Conservation (phyloP, 148 eudicot genomes). For the Persicaria tinctoria region DNA sequence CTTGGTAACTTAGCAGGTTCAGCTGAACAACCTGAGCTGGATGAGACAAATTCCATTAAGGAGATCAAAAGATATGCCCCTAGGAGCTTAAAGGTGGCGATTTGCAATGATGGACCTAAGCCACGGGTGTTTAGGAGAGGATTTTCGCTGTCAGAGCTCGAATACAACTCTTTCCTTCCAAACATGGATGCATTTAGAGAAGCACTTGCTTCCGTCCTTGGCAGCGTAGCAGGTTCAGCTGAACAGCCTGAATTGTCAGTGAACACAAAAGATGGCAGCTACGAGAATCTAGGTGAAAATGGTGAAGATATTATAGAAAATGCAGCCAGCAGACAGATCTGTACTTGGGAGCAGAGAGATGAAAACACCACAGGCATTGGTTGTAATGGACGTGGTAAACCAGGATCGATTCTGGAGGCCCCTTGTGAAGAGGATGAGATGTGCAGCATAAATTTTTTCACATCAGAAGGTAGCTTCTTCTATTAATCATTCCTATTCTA, state of each 20-base stretch:
- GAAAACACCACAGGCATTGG: not conserved
- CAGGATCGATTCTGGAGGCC: not conserved
- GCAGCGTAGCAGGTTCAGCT: no score
- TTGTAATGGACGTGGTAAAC: not conserved
- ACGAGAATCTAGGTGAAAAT: not conserved
- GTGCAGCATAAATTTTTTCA: not conserved
- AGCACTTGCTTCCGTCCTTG: not conserved
- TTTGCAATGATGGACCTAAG: not conserved
- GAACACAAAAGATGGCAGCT: not conserved
- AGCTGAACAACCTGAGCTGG: no score
- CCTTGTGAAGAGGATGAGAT: not conserved
- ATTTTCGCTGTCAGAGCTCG: slow-evolving; percentile 33
- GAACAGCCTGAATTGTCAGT: no score
- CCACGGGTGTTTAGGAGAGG: slow-evolving; percentile 28
- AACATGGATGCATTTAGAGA: not conserved
- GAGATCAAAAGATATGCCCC: not conserved
- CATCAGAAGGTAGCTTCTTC: not conserved
- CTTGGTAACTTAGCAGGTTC: no score
- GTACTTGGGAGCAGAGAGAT: not conserved
- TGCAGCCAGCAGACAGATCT: not conserved
- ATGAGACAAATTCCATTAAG: no score
- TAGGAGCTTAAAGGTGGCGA: not conserved
- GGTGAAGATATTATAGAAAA: not conserved
- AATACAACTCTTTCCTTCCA: slow-evolving; percentile 19
- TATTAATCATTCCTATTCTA: not conserved